A percentile compares a stretch with the other conserved stretches of the same genome.
phyloP scores from a whole-genome alignment of 1,284 basidiomycete species.

The Rhizopogon parksii region DNA sequence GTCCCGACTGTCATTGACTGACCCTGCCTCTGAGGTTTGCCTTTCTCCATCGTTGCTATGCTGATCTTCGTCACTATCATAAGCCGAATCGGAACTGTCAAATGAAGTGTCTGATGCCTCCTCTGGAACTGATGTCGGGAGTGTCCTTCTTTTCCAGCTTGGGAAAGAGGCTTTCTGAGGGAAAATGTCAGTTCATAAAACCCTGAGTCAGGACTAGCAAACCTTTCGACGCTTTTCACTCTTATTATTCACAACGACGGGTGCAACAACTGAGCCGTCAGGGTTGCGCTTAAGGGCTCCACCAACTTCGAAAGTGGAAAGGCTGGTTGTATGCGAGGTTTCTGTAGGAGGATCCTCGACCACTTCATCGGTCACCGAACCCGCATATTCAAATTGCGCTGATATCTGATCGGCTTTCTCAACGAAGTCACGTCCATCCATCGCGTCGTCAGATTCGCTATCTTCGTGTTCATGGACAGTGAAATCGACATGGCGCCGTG shows the following conservation, averaged over 20 bases:
- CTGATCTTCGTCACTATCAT: constrained; percentile 41
- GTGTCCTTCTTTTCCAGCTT: constrained; percentile 33
- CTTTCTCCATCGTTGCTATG: constrained; percentile 9
- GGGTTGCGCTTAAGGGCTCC: constrained; percentile 52
- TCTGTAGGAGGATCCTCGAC: neutral
- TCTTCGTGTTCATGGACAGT: constrained; percentile 25
- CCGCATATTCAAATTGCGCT: neutral
- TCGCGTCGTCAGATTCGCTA: constrained; percentile 28
- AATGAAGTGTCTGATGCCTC: constrained; percentile 58
- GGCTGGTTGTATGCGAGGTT: constrained; percentile 10
- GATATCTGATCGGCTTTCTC: neutral
- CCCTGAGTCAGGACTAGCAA: constrained; percentile 7
- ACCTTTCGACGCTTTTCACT: constrained; percentile 37
- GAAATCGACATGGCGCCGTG: constrained; percentile 33
- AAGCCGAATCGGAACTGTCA: constrained; percentile 68
- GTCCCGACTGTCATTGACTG: neutral
- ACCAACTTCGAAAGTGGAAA: constrained; percentile 33
- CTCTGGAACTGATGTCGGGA: constrained; percentile 13
- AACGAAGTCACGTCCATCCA: constrained; percentile 7
- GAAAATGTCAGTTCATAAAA: constrained; percentile 6
- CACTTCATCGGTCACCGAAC: neutral
- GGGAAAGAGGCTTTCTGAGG: constrained; percentile 29
- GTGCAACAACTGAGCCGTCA: constrained; percentile 47
- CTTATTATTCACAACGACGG: constrained; percentile 39
- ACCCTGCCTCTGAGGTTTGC: constrained; percentile 4